Evolutionary conservation across 2,329 filamentous ascomycete species (phyloP), one percentile per base, ranked within the genome.

Genomic region (Pseudogymnoascus sp.): DNA sequence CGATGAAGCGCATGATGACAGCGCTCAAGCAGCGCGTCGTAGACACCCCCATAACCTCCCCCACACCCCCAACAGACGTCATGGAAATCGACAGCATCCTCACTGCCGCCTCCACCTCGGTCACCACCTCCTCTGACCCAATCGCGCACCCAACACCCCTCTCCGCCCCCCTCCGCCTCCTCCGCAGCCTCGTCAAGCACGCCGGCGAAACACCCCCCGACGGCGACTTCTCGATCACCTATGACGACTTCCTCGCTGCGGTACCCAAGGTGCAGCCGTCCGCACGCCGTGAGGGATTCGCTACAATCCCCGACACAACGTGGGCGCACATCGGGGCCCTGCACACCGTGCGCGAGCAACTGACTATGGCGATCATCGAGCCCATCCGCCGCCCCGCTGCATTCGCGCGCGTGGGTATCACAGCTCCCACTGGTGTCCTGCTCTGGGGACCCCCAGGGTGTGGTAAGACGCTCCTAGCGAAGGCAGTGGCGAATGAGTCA

Each of bases 401-500:
- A 43, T 98, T 93, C 74, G 83, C 83, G 31, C 81, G 82, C 7
- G 86, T 95, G 6, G 93, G 93, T 71, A 89, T 96, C 68, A 87
- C 85, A 22, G 86, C 89, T 0, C 89, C 91, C 0, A 89, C 91
- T 0, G 95, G 95, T 14, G 91, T 97, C 2, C 82, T 99, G 0
- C 89, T 99, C 62, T 99, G 93, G 91, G 95, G 95, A 0, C 95
- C 95, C 0, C 95, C 95, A 0, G 95, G 95, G 6, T 99, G 95
- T 75, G 95, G 95, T 70, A 99, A 99, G 75, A 99, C 95, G 0
- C 83, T 99, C 1, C 86, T 99, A 1, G 95, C 95, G 16, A 97
- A 98, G 77, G 95, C 95, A 3, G 92, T 97, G 4, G 95, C 95
- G 62, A 96, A 96, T 74, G 92, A 96, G 74, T 93, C 90, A 6